Evolutionary conservation across 768 basidiomycete genomes (phyloP), one percentile per base, ranked within the genome.

Genomic region (Grammothele lineata): DNA sequence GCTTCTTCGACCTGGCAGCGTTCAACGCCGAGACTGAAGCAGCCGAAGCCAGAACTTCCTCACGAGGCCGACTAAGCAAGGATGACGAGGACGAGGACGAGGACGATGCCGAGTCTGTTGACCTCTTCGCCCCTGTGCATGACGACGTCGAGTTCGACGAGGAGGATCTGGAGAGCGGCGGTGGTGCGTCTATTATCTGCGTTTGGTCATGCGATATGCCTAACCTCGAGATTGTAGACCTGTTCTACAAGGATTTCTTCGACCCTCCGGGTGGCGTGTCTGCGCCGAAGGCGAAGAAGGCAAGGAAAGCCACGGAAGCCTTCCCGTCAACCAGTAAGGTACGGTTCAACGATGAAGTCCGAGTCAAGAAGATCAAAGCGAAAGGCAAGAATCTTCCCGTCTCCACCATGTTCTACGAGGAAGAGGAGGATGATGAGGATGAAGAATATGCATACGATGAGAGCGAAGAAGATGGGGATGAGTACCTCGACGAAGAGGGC

Each of bases 21-120:
- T 99, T 99, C 72, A 96, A 98, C 58, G 75, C 82, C 2, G 82
- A 92, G 62, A 85, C 85, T 2, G 88, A 90, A 62, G 79, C 77
- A 55, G 78, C 82, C 3, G 93, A 95, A 64, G 78, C 83, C 12
- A 75, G 66, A 48, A 72, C 69, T 14, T 73, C 77, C 9, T 81
- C 83, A 2, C 71, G 70, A 57, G 92, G 90, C 17, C 70, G 66
- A 22, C 70, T 88, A 19, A 74, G 75, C 33, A 65, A 57, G 65
- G 67, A 74, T 26, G 76, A 75, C 33, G 71, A 71, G 14, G 78
- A 73, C 12, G 72, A 74, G 25, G 80, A 78, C 2, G 80, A 75
- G 12, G 79, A 80, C 10, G 76, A 76, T n/a, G 12, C 7, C 8
- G 65, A 71, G 26, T 69, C 67, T 11, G 56, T 91, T 30, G 86